These are phyloP conservation scores for Teunomyces panamensis DNA, from an alignment of 805 yeast species.

Conservation along the genomic window DNA sequence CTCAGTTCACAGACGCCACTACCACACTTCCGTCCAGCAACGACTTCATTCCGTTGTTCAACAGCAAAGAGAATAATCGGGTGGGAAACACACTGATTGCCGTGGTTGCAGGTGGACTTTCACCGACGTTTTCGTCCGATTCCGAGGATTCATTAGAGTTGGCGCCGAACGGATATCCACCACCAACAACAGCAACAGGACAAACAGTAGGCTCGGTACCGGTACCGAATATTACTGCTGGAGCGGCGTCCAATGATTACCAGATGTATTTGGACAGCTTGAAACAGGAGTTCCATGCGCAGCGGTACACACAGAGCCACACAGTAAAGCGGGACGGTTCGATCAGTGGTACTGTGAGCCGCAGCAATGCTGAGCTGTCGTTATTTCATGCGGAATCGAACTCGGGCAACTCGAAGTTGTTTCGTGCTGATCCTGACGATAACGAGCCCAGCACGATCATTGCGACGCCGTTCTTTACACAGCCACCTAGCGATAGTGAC, in stretches of 20 bases:
- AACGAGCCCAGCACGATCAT: slow-evolving; percentile 20
- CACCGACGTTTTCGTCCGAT: slow-evolving; percentile 1
- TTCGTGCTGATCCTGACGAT: neutral
- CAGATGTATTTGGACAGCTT: slow-evolving; percentile 14
- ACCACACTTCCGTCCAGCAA: neutral
- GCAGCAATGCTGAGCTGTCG: neutral
- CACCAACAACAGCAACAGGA: neutral
- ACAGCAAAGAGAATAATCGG: slow-evolving; percentile 1
- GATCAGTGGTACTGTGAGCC: neutral
- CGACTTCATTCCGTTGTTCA: slow-evolving; percentile 3
- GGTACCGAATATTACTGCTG: neutral
- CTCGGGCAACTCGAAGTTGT: slow-evolving; percentile 1
- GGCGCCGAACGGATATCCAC: neutral
- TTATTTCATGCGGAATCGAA: neutral
- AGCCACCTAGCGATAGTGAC: slow-evolving; percentile 38
- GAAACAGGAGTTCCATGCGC: slow-evolving; percentile 3
- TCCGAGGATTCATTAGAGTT: neutral
- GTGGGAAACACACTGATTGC: slow-evolving; percentile 1
- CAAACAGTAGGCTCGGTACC: neutral
- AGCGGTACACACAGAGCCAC: neutral
- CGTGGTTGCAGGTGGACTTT: neutral
- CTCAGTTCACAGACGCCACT: slow-evolving; percentile 3
- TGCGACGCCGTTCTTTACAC: slow-evolving; percentile 37
- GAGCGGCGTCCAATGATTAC: slow-evolving; percentile 13
- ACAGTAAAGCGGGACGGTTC: neutral